Evolutionary conservation across 1,284 basidiomycete genomes (phyloP), one percentile per base, ranked within the genome.

Genomic region (Cutaneotrichosporon cyanovorans): DNA sequence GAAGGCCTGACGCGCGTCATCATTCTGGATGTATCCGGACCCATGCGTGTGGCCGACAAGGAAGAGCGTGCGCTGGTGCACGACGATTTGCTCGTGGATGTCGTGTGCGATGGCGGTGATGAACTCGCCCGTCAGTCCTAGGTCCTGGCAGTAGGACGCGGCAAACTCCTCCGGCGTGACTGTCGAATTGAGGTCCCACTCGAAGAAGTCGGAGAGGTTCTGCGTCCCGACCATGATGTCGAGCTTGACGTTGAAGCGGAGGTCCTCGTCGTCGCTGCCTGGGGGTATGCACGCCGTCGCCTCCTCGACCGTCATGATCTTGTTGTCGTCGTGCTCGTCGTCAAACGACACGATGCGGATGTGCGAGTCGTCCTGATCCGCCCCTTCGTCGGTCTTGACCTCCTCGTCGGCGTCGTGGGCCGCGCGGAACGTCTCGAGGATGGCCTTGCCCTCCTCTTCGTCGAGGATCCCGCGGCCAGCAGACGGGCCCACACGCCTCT

Each of bases 141-240:
- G 75, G 61, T 99, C 95, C 20, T 79, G 80, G 3, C 83, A 77
- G 68, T 95, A 96, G 0, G 84, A 76, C 56, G 86, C 84, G 8
- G 93, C 90, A 70, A 98, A 98, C 42, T 84, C 82, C 70, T 99
- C 95, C 0, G 93, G 90, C 1, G 85, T 84, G 2, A 86, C 83
- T 40, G 77, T 75, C 30, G 78, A 75, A 61, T 84, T 83, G 37
- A 97, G 74, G 69, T 98, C 93, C 95, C 95, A 99, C 68, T 99
- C 95, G 65, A 99, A 95, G 63, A 92, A 87, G 72, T 99, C 95
- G 45, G 91, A 84, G 22, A 99, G 78, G 68, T 95, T 92, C 74
- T 92, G 83, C 16, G 84, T 83, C 25, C 91, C 92, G 45, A 92
- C 85, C 42, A 91, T 89, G 69, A 99, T 90, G 71, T 99, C 95